Base-by-base conservation (phyloP, 305 asterid species). In the Rubia tinctorum region DNA sequence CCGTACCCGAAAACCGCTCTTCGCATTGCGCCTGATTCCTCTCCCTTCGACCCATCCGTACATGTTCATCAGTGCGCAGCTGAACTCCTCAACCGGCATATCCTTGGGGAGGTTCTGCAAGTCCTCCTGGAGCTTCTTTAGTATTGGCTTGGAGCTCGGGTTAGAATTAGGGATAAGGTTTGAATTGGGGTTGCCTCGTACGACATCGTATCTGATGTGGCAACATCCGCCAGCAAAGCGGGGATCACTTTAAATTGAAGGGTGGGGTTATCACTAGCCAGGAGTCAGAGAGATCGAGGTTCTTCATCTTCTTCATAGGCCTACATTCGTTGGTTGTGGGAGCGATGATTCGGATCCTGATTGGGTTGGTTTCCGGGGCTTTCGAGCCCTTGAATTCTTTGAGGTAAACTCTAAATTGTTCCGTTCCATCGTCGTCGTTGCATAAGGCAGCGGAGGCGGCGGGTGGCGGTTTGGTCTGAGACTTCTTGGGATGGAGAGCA, bases 1-100 rank as follows among this genome's bases (percentile, higher is more conserved):
- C n/a, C n/a, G n/a, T n/a, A n/a, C n/a, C n/a, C n/a, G n/a, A n/a
- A n/a, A n/a, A n/a, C n/a, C n/a, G n/a, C n/a, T 91, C 69, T 86
- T 91, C 13, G 88, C 88, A 63, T 89, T 84, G 60, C 85, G 86
- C 45, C 97, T 95, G 27, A 91, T 81, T 8, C 97, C 97, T 53
- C 75, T 77, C 43, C 94, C 96, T 76, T 91, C 94, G 27, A 80
- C 76, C 97, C 97, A 91, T 7, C 97, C 97, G 55, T 89, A 87
- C 23, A 96, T 94, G 39, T 82, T 74, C 60, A 91, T 73, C 80
- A 89, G 55, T 1, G 97, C 94, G 7, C 84, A 80, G 1, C 85
- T 92, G 70, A 82, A 91, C 18, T 81, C 90, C 71, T 91, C 98
- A 44, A 93, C 95, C 0, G 98, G 98, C 76, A 91, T 85, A 73